These are phyloP conservation scores for Crithidia expoeki DNA, from an alignment of 208 protist species.

Conservation along the genomic window DNA sequence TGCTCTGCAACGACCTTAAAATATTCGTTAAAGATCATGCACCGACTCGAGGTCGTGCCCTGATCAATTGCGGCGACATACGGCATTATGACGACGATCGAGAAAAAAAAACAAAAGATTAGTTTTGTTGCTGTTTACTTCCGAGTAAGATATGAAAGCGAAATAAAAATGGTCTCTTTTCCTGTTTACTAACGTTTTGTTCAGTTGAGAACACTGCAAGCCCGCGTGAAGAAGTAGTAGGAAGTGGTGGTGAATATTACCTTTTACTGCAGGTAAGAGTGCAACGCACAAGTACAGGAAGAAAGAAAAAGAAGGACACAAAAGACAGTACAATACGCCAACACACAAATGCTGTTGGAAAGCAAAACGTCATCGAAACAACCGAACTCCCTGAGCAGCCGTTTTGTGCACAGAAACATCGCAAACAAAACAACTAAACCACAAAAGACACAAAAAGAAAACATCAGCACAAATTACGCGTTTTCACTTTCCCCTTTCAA, in stretches of 20 bases:
- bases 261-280: neutral
- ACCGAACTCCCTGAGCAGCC: no score
- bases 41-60: constrained; percentile 94
- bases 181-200: no score
- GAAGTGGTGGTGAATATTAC: neutral
- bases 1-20: constrained; percentile 60
- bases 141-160: neutral
- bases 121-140: neutral
- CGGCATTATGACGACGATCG: constrained; percentile 34
- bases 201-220: constrained; percentile 15
- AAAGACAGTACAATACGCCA: no score
- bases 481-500: no score
- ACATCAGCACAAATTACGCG: no score
- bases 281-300: neutral
- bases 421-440: no score
- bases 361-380: no score
- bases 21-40: constrained; percentile 93
- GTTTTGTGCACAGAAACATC: no score
- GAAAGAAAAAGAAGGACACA: no score
- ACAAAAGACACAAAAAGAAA: no score
- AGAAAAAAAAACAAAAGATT: neutral
- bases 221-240: constrained; percentile 4
- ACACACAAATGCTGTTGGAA: no score
- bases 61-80: constrained; percentile 94
- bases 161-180: neutral